Evolutionary conservation across 169 alveolate species (phyloP), one percentile per base, ranked within the genome.

Genomic region (Ichthyophthirius multifiliis): DNA sequence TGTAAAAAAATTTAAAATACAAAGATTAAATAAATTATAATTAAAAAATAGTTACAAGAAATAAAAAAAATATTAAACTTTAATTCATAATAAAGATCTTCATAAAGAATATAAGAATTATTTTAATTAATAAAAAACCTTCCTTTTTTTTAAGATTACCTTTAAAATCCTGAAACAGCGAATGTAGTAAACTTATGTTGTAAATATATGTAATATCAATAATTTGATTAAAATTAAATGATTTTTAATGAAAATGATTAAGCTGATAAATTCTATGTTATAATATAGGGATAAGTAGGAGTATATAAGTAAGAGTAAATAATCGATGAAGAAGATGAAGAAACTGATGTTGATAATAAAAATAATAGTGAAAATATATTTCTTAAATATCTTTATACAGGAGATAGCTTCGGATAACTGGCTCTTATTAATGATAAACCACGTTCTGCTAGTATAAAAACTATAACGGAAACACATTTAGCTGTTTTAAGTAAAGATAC

Each of bases 371-470:
- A n/a, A n/a, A n/a, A n/a, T n/a, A n/a, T n/a, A n/a, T n/a, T n/a
- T n/a, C n/a, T n/a, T n/a, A n/a, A n/a, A n/a, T n/a, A n/a, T n/a
- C n/a, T n/a, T n/a, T n/a, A n/a, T n/a, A n/a, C n/a, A n/a, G 92
- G 93, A 30, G 90, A 87, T 13, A 78, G 83, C 16, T 92, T 92
- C 83, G 96, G 96, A 30, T 94, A 92, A 78, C 76, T 85, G 10
- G 94, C 96, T 46, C 65, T 92, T 18, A 85, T 89, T 5, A 87
- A 89, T 78, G 84, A 86, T 48, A 83, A 86, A 77, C 92, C 91
- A 45, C 74, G 96, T 55, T 83, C 86, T 43, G 94, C 96, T 1
- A 83, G 94, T 13, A 89, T 91, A 9, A 82, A 84, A 44, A 88
- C 94, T 37, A 48, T 86, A 0, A 89, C 83, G 67, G 90, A 89